Percentiles rank a stretch among this genome's conserved stretches.
These are phyloP conservation scores for Skeletonema marinoi DNA, from an alignment of 108 stramenopile genomes.

Conservation along the genomic window DNA sequence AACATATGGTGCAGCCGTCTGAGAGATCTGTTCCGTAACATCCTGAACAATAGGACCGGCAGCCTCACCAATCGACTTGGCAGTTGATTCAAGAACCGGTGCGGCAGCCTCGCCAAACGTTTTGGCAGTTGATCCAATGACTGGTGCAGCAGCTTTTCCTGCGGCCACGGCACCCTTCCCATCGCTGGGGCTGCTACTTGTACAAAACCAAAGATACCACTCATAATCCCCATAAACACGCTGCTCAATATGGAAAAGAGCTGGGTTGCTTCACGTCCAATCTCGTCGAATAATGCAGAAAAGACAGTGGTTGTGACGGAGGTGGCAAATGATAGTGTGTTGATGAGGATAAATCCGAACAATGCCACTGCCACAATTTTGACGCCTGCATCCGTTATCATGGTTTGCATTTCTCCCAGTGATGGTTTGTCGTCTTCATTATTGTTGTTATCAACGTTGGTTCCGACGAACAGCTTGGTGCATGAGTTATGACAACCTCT, in stretches of 20 bases:
- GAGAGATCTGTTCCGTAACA: not conserved
- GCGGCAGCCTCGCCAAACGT: constrained; percentile 4
- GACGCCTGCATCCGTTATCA: not conserved
- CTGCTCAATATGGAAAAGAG: not conserved
- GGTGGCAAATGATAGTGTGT: not conserved
- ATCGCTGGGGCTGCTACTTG: not conserved
- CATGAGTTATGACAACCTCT: no score
- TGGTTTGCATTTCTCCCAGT: not conserved
- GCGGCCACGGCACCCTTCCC: constrained; percentile 5
- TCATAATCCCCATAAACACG: not conserved
- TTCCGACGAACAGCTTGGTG: not conserved
- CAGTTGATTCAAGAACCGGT: not conserved
- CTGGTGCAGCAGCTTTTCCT: constrained; percentile 6
- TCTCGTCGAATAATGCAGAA: constrained; percentile 2
- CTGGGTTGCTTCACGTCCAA: not conserved
- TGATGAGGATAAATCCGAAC: not conserved
- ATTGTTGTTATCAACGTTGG: not conserved
- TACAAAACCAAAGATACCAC: not conserved
- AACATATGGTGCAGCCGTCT: constrained; percentile 1
- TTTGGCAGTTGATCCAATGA: not conserved
- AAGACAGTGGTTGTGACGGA: not conserved
- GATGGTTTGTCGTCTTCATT: not conserved
- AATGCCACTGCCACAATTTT: not conserved
- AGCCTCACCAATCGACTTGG: constrained; percentile 1
- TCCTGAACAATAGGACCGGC: not conserved